These are phyloP conservation scores for Verbena officinalis DNA, from an alignment of 257 asterid species.

Conservation along the genomic window DNA sequence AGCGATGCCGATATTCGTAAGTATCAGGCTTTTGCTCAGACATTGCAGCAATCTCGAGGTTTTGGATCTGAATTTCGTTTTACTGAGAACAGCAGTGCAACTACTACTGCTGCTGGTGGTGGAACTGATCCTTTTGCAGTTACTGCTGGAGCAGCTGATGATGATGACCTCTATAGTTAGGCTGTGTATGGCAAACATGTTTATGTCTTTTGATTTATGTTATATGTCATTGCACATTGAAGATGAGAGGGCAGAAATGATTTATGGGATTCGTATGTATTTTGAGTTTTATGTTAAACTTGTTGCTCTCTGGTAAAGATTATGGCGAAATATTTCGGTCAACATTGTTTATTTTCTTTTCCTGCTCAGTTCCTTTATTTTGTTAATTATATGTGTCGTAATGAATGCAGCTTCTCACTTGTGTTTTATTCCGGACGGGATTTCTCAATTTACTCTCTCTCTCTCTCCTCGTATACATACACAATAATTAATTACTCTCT, in stretches of 20 bases:
- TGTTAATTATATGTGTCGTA: no score
- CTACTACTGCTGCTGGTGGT: slow-evolving; percentile 36
- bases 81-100: slow-evolving; percentile 39
- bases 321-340: slow-evolving; percentile 6
- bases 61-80: slow-evolving; percentile 77
- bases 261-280: slow-evolving; percentile 15
- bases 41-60: slow-evolving; percentile 86
- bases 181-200: neutral
- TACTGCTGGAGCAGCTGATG: slow-evolving; percentile 46
- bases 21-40: slow-evolving; percentile 80
- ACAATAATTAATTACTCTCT: no score
- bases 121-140: slow-evolving; percentile 52
- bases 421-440: no score
- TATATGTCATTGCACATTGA: neutral
- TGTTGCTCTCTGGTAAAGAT: neutral
- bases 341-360: neutral
- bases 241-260: neutral
- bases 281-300: neutral
- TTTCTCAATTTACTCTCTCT: no score
- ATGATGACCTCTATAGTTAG: slow-evolving; percentile 54
- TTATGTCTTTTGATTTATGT: neutral
- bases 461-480: no score
- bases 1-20: slow-evolving; percentile 83
- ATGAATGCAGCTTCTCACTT: no score
- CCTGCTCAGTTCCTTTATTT: no score